Evolutionary conservation across 306 rosid genomes (phyloP).

Genomic region (Corylus americana): DNA sequence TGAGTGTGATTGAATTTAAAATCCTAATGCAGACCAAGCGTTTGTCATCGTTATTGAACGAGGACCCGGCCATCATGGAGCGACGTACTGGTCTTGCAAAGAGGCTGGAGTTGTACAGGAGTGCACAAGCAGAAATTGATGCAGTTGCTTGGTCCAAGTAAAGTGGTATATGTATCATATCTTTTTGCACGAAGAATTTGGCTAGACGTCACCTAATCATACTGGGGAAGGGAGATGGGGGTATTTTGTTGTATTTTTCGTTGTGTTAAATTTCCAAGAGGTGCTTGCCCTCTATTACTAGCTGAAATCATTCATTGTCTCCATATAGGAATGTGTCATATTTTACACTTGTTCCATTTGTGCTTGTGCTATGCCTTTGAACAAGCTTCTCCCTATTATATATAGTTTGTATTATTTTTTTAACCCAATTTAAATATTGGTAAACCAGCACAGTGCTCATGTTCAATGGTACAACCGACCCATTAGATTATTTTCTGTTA

Average conservation of each 20-base stretch:
- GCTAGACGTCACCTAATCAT: conserved; percentile 12
- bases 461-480: too few species aligned
- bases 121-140: conserved; percentile 88
- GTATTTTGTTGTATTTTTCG: conserved; percentile 10
- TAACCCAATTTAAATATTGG: too few species aligned
- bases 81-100: conserved; percentile 67
- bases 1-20: not conserved
- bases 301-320: conserved; percentile 8
- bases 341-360: not conserved
- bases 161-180: conserved; percentile 19
- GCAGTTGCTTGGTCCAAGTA: conserved; percentile 93
- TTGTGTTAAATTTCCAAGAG: conserved; percentile 11
- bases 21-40: conserved; percentile 58
- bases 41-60: conserved; percentile 72
- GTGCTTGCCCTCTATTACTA: conserved; percentile 13
- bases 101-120: conserved; percentile 87
- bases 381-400: not conserved
- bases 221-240: not conserved
- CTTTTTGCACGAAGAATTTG: conserved; percentile 20
- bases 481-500: too few species aligned
- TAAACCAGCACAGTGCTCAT: too few species aligned
- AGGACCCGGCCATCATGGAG: conserved; percentile 95
- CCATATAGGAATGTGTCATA: not conserved
- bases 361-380: not conserved
- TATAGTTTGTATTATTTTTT: too few species aligned